Conservation (phyloP, 164 flowering plant genomes). For the Protea cynaroides region DNA sequence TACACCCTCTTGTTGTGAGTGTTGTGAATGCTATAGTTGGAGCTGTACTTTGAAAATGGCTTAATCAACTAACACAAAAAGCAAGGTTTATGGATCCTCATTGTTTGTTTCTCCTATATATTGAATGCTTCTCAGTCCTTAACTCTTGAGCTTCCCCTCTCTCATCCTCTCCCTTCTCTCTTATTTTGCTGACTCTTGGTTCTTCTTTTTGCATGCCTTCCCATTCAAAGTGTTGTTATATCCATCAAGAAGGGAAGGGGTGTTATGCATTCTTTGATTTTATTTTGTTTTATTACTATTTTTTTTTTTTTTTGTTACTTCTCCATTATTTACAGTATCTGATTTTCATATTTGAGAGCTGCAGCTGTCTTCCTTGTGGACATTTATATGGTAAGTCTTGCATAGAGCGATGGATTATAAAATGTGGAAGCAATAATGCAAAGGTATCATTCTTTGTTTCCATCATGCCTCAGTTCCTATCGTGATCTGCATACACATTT, state of each 20-base stretch:
- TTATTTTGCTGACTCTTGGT: no score
- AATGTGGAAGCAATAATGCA: constrained; percentile 16
- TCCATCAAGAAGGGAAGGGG: no score
- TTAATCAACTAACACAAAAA: no score
- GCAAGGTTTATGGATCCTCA: no score
- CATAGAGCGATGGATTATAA: constrained; percentile 59
- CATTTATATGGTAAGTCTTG: constrained; percentile 83
- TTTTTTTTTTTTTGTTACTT: neutral
- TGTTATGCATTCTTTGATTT: neutral
- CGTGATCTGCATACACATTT: neutral
- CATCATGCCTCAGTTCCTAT: neutral
- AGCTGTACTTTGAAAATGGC: no score
- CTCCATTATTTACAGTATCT: neutral
- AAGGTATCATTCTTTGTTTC: constrained; percentile 41
- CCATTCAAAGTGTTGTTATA: no score
- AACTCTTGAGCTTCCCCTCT: neutral
- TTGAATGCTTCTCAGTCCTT: no score
- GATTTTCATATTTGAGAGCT: constrained; percentile 13
- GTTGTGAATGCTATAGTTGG: no score
- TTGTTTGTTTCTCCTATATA: no score
- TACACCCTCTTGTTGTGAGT: no score
- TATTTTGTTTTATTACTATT: no score
- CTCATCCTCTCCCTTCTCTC: neutral
- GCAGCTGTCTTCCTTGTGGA: constrained; percentile 91
- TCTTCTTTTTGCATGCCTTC: no score